These are phyloP conservation scores for Alternaria sp. DNA, from an alignment of 2,329 filamentous ascomycete species.

Conservation along the genomic window DNA sequence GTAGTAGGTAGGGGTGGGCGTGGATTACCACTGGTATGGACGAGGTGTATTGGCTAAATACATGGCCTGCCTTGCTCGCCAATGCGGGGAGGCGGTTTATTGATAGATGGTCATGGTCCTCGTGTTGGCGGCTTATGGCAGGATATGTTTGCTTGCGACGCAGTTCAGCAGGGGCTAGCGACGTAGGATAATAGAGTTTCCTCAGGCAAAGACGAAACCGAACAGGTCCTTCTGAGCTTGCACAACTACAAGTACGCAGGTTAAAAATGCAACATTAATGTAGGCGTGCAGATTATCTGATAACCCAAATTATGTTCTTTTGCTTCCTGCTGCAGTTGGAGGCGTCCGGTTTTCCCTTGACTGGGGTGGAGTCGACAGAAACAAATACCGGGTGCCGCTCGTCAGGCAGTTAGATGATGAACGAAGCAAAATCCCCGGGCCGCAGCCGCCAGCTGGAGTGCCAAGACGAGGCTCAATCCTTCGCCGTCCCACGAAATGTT, in stretches of 20 bases:
- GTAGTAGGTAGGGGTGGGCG: slow-evolving; percentile 12
- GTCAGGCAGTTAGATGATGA: neutral
- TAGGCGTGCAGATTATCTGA: neutral
- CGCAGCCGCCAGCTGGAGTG: neutral
- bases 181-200: neutral
- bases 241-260: neutral
- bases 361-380: neutral
- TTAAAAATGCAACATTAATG: neutral
- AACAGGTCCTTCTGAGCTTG: neutral
- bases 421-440: slow-evolving; percentile 2
- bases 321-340: neutral
- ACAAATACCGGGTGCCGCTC: slow-evolving; percentile 1
- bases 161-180: neutral
- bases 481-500: neutral
- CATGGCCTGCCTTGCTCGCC: neutral
- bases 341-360: neutral
- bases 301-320: neutral
- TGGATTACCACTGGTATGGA: slow-evolving; percentile 10
- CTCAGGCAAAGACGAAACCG: neutral
- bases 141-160: slow-evolving; percentile 3
- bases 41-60: slow-evolving; percentile 19
- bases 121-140: slow-evolving; percentile 3
- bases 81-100: slow-evolving; percentile 2
- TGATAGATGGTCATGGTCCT: slow-evolving; percentile 8
- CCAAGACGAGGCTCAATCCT: slow-evolving; percentile 20